These are phyloP conservation scores for Ramalina intermedia DNA, from an alignment of 495 filamentous ascomycete genomes.

Conservation along the genomic window DNA sequence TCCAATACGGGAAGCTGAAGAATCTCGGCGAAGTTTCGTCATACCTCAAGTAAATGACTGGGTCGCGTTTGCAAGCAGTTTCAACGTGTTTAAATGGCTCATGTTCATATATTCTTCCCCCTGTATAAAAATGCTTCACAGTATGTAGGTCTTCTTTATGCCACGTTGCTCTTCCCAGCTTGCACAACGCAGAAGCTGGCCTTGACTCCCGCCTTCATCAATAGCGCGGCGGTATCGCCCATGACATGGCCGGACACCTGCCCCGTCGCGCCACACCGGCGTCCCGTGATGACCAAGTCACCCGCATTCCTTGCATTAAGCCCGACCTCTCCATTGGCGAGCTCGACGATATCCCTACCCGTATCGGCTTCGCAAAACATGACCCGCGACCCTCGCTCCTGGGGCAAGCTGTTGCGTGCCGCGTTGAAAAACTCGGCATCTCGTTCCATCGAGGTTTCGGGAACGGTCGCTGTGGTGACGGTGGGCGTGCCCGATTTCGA, in stretches of 20 bases:
- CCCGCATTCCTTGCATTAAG: conserved; percentile 53
- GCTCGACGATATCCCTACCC: conserved; percentile 8
- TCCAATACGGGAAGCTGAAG: too few relatives aligned
- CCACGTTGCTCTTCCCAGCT: conserved; percentile 27
- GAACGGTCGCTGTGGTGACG: not conserved
- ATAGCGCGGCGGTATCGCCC: conserved; percentile 50
- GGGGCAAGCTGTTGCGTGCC: conserved; percentile 45
- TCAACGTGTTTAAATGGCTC: too few relatives aligned
- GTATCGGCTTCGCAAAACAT: conserved; percentile 27
- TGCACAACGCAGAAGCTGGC: conserved; percentile 72
- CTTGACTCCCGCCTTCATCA: conserved; percentile 45
- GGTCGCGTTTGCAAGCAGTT: too few relatives aligned
- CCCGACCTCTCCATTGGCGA: conserved; percentile 45
- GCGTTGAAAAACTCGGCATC: conserved; percentile 50
- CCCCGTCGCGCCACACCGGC: conserved; percentile 23
- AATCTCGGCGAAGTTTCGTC: too few relatives aligned
- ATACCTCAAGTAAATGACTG: too few relatives aligned
- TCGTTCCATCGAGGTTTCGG: conserved; percentile 10
- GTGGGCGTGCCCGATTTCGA: not conserved
- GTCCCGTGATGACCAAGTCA: conserved; percentile 64
- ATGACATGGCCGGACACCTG: conserved; percentile 44
- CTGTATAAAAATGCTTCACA: too few relatives aligned
- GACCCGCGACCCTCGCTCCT: conserved; percentile 44
- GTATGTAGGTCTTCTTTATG: not conserved
- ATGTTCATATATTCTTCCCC: too few relatives aligned